These are phyloP conservation scores for Pleurotus cornucopiae DNA, from an alignment of 768 basidiomycete species.

Conservation along the genomic window DNA sequence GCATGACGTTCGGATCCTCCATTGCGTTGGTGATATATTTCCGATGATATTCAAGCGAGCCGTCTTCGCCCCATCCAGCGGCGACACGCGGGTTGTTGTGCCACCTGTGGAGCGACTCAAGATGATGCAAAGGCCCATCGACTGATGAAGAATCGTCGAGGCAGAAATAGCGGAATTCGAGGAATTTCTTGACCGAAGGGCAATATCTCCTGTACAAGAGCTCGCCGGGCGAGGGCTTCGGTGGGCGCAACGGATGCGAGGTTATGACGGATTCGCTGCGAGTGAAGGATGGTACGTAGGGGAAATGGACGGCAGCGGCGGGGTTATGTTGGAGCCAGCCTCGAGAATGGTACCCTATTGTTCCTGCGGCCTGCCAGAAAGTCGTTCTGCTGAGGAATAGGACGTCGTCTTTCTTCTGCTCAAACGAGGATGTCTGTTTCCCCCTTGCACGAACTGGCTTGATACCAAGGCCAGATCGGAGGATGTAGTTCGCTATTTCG, in stretches of 20 bases:
- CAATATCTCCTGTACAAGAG: constrained; percentile 37
- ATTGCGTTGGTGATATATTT: constrained; percentile 30
- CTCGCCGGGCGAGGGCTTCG: constrained; percentile 36
- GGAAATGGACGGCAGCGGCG: constrained; percentile 22
- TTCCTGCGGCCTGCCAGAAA: constrained; percentile 51
- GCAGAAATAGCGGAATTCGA: constrained; percentile 29
- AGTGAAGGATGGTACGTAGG: constrained; percentile 36
- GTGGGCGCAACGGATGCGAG: constrained; percentile 47
- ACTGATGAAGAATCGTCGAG: constrained; percentile 13
- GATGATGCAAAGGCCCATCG: constrained; percentile 24
- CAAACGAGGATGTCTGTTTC: constrained; percentile 12
- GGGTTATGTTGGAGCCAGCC: constrained; percentile 22
- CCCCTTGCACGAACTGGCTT: constrained; percentile 8
- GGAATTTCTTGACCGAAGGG: constrained; percentile 24
- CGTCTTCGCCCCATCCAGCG: constrained; percentile 40
- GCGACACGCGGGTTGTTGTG: constrained; percentile 46
- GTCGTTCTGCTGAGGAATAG: constrained; percentile 36
- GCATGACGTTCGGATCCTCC: constrained; percentile 32
- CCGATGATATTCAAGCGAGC: constrained; percentile 38
- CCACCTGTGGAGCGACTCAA: constrained; percentile 44
- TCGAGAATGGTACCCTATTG: constrained; percentile 23
- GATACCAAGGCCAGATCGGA: constrained; percentile 32
- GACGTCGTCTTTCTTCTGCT: constrained; percentile 15
- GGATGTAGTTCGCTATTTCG: constrained; percentile 32
- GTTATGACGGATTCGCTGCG: constrained; percentile 41